A percentile compares a stretch with the other conserved stretches of the same genome.
phyloP scores from a whole-genome alignment of 2,329 filamentous ascomycete genomes.

The Botrytis galanthina region DNA sequence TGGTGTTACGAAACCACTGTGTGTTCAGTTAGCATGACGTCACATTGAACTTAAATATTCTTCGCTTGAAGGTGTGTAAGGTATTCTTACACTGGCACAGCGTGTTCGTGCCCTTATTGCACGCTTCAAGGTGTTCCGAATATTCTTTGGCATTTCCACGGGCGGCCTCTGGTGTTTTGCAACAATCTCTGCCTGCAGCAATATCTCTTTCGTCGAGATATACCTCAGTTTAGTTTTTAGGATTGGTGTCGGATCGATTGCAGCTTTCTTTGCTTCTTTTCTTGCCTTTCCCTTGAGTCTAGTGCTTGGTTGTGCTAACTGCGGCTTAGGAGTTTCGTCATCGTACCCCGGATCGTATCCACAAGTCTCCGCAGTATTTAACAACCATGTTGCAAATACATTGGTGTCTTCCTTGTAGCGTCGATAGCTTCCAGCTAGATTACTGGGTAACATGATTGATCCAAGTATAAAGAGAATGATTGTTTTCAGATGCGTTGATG shows the following conservation, averaged over 20 bases:
- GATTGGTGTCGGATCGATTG: too few relatives aligned
- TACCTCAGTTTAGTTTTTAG: neutral
- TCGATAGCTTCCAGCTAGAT: neutral
- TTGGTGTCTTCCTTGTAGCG: constrained; percentile 3
- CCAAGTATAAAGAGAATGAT: neutral
- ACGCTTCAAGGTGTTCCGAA: neutral
- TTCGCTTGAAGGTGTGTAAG: neutral
- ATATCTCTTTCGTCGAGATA: neutral
- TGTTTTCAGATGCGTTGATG: neutral
- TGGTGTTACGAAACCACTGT: neutral
- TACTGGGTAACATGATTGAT: neutral
- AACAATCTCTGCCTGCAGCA: neutral
- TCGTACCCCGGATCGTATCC: neutral
- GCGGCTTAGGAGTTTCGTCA: neutral
- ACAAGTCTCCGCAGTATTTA: neutral
- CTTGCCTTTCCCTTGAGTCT: neutral
- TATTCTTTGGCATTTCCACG: neutral
- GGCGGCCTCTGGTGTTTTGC: neutral
- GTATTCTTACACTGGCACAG: neutral
- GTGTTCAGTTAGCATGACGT: neutral
- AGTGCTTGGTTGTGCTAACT: neutral
- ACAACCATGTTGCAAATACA: neutral
- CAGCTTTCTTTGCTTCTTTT: neutral
- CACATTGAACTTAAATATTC: neutral
- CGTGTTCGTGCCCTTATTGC: neutral